These are phyloP conservation scores for Gryganskiella cystojenkinii DNA, from an alignment of 192 early-diverging fungal genomes.

Conservation along the genomic window DNA sequence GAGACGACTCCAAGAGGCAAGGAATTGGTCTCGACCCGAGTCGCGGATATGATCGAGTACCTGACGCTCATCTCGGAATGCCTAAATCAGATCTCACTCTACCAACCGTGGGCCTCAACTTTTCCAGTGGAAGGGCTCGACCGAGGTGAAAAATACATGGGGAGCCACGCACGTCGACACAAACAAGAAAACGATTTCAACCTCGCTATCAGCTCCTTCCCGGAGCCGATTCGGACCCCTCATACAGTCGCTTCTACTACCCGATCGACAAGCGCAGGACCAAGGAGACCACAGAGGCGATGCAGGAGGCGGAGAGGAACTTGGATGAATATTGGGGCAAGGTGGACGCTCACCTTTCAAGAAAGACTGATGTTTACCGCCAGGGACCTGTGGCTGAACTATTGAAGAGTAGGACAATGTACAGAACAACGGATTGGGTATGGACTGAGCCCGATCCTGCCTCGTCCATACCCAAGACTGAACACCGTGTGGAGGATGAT, in stretches of 20 bases:
- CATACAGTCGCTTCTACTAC: slow-evolving; percentile 28
- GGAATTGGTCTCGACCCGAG: slow-evolving; percentile 27
- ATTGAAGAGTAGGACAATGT: no score
- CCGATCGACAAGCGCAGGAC: slow-evolving; percentile 40
- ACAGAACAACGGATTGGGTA: slow-evolving; percentile 41
- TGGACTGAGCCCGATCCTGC: slow-evolving; percentile 19
- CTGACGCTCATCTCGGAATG: slow-evolving; percentile 28
- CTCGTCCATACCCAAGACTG: slow-evolving; percentile 12
- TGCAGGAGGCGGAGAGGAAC: no score
- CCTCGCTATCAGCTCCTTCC: not conserved
- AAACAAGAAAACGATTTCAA: slow-evolving; percentile 15
- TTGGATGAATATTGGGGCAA: slow-evolving; percentile 29
- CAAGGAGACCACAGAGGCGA: not conserved
- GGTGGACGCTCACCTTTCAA: slow-evolving; percentile 7
- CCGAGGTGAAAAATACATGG: not conserved
- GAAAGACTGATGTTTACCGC: no score
- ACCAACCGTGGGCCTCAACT: slow-evolving; percentile 30
- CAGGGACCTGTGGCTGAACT: no score
- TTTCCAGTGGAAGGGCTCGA: slow-evolving; percentile 17
- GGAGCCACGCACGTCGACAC: slow-evolving; percentile 14
- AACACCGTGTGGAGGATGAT: slow-evolving; percentile 6
- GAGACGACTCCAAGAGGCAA: slow-evolving; percentile 25
- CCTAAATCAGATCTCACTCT: slow-evolving; percentile 30
- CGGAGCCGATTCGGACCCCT: not conserved
- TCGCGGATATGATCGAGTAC: slow-evolving; percentile 18